Evolutionary conservation across 2,329 filamentous ascomycete species (phyloP), one percentile per base, ranked within the genome.

Genomic region (Phaeosphaeria sp.): DNA sequence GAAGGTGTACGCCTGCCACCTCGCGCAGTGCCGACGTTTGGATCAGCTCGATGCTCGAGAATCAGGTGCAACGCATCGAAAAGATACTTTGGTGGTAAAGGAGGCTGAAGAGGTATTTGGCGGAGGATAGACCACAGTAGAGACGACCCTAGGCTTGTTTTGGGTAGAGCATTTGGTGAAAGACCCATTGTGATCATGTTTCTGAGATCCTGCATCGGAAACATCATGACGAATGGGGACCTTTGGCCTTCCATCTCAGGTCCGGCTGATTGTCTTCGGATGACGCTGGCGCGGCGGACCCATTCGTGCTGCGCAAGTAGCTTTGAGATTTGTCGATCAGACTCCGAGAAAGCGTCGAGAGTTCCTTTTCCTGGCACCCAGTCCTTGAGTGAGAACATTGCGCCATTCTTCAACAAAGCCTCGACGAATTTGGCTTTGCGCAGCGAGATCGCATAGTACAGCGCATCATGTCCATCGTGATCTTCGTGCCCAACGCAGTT

Each of bases 401-500:
- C 67, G n/a, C 72, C 72, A 24, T 62, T 47, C 57, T 65, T 64
- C n/a, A 76, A 60, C 21, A 76, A 45, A 6, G 56, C 59, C 30
- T 66, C 53, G 1, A 74, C 70, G 33, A 75, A 76, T 4, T 49
- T 9, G 1, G 56, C 56, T 45, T 75, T 76, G 17, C 64, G 59
- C 45, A 69, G 21, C 7, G 61, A 70, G 5, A 65, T 66, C 8
- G 74, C 71, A 52, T 72, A 74, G 60, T 65, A 68, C 11, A 76
- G 46, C 2, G 74, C 72, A 33, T 69, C 67, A 0, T 51, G 60
- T 17, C 64, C 60, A 36, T 66, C 60, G 47, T 74, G 72, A 21
- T 76, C 73, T 33, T 75, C 70, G 33, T 76, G 74, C 7, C 61
- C 63, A 11, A 71, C 64, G 50, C 73, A 76, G 30, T 75, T 74